These are phyloP conservation scores for Arthroderma uncinatum DNA, from an alignment of 2,329 filamentous ascomycete genomes.

Conservation along the genomic window DNA sequence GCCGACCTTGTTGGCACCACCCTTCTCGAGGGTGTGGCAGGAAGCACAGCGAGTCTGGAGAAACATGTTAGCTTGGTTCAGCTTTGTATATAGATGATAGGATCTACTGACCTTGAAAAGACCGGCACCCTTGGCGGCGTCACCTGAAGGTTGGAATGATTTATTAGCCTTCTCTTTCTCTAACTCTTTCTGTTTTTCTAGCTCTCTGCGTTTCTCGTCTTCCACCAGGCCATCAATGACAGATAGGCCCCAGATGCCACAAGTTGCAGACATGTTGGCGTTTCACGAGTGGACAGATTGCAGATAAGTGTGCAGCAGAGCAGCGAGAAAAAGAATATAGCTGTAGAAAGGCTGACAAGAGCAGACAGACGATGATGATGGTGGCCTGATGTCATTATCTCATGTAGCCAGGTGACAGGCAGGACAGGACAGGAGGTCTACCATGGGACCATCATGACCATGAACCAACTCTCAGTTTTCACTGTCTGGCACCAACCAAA, in stretches of 20 bases:
- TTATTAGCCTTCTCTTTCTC: constrained; percentile 10
- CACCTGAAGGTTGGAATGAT: constrained; percentile 10
- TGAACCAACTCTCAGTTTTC: not conserved
- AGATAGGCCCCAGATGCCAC: not conserved
- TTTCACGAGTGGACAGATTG: not conserved
- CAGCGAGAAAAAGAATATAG: not conserved
- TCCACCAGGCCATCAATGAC: constrained; percentile 1
- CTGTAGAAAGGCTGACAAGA: not conserved
- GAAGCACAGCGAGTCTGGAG: constrained; percentile 91
- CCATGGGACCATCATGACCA: not conserved
- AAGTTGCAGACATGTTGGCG: not conserved
- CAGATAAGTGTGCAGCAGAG: not conserved
- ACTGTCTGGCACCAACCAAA: not conserved
- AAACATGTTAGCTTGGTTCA: constrained; percentile 22
- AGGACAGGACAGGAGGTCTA: not conserved
- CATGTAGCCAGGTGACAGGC: not conserved
- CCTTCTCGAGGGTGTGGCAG: constrained; percentile 91
- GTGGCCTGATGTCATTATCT: not conserved
- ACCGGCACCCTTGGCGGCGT: constrained; percentile 14
- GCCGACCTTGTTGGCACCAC: constrained; percentile 94
- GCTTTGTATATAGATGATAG: constrained; percentile 9
- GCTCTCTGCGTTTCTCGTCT: constrained; percentile 8
- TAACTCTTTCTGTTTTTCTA: constrained; percentile 1
- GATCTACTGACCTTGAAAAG: constrained; percentile 14
- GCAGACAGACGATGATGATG: not conserved